These are phyloP conservation scores for Ilyonectria robusta DNA, from an alignment of 2,329 filamentous ascomycete species.

Conservation along the genomic window DNA sequence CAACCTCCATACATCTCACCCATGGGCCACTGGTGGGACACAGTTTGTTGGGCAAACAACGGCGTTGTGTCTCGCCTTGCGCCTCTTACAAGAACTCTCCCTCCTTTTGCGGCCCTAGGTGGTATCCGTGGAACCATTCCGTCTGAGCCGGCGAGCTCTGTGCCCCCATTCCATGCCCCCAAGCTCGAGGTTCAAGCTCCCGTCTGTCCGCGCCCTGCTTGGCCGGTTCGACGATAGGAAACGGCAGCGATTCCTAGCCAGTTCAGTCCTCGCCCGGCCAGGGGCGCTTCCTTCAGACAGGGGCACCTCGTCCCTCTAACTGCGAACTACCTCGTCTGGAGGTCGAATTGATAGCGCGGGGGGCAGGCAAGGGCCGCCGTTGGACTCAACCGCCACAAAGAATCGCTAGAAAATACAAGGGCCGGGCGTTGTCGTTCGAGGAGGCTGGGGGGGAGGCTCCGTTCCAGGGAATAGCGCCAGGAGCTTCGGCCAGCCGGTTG, in stretches of 20 bases:
- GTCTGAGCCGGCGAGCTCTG: background rate
- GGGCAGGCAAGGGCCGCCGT: slow-evolving; percentile 42
- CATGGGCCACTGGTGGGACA: slow-evolving; percentile 1
- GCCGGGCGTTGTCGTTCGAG: slow-evolving; percentile 35
- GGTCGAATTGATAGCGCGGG: slow-evolving; percentile 39
- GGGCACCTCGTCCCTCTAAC: slow-evolving; percentile 29
- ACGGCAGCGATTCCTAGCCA: slow-evolving; percentile 16
- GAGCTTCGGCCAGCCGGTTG: slow-evolving; percentile 30
- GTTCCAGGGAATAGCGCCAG: slow-evolving; percentile 38
- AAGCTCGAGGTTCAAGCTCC: slow-evolving; percentile 5
- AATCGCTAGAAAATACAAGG: slow-evolving; percentile 35
- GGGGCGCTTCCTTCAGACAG: background rate
- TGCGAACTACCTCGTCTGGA: slow-evolving; percentile 29
- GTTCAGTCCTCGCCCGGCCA: slow-evolving; percentile 17
- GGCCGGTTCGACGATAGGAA: slow-evolving; percentile 11
- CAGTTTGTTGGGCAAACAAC: slow-evolving; percentile 13
- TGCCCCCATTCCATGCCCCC: slow-evolving; percentile 9
- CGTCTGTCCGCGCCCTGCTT: background rate
- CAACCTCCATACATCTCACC: background rate
- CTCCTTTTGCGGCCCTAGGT: background rate
- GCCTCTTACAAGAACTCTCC: slow-evolving; percentile 4
- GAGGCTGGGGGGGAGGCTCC: slow-evolving; percentile 31
- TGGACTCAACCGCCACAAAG: slow-evolving; percentile 38
- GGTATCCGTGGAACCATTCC: slow-evolving; percentile 1
- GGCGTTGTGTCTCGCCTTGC: slow-evolving; percentile 6